Evolutionary conservation across 2,329 filamentous ascomycete genomes (phyloP), one percentile per base, ranked within the genome.

Genomic region (Neofusicoccum sp.): DNA sequence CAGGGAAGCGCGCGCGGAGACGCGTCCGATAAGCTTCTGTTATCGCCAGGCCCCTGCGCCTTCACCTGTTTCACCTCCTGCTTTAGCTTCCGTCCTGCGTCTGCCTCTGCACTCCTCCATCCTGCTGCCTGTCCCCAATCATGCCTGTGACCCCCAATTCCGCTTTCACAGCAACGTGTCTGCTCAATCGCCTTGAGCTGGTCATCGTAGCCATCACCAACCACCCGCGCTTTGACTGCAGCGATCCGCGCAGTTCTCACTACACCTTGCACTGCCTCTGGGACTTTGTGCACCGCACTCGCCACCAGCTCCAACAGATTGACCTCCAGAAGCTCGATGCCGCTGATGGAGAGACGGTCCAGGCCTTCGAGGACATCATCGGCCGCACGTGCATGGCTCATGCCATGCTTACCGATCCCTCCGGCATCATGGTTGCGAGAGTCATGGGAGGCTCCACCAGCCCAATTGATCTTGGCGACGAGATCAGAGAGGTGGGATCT

Each of bases 401-500:
- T 14, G 51, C 51, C 26, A 43, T 44, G 36, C 28, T 56, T n/a
- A 43, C 51, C 14, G 51, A 56, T 16, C 38, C 26, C 28, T 31
- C 51, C 8, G 51, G 51, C 14, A 6, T 56, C 38, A 57, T 57
- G 53, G 11, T 57, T 8, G 7, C 40, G 2, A 44, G 28, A 3
- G 20, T 57, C 53, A 45, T 45, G 38, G 53, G 53, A 8, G 31
- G 11, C n/a, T 34, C 28, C 6, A 45, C 11, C 40, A 24, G 16
- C 14, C 36, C 40, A n/a, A 43, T 57, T n/a, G 53, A 57, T 20
- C 40, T 57, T 4, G 53, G 53, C 9, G 53, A 44, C 20, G 38
- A 34, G 4, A 45, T 57, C n/a, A 11, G 31, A n/a, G 14, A 24
- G 20, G 9, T 16, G 3, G 40, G 40, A 9, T 38, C 53, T 11